Evolutionary conservation across 129 eudicot species (phyloP), one percentile per base, ranked within the genome.

Genomic region (Chrysanthemum makinoi): DNA sequence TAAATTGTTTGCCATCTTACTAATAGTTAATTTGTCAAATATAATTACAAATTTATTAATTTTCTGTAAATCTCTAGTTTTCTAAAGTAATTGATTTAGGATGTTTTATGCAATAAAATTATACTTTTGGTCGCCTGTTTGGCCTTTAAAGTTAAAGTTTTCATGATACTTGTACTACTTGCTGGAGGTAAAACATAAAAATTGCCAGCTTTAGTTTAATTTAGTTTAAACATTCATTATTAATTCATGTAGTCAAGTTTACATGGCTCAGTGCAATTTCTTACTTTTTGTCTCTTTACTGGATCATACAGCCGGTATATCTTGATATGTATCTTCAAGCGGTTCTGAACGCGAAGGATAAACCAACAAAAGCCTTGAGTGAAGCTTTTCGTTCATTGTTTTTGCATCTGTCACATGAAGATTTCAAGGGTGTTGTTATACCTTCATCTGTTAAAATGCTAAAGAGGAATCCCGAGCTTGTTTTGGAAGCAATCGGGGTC

Each of bases 401-500:
- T 74, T 66, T 77, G 43, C 77, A 61, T 74, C 72, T 95, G 46
- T 65, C 92, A 6, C 99, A 90, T 77, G 99, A 95, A 79, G 99
- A 95, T 77, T 90, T 90, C 68, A 89, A 80, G 77, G 85, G 24
- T 56, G 54, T 72, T 13, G 79, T 95, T 39, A 78, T 95, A 55
- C 97, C 99, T 19, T 83, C 97, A 62, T 86, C 94, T 65, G 80
- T 95, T 22, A 95, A 90, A 84, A 86, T 95, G 99, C 85, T 95
- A 59, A 95, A 95, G 73, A 86, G 99, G 80, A 95, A 91, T 66
- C 99, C 99, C 1, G 99, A 95, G 86, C 90, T 95, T 60, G 96
- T 91, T 26, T 59, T 95, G 78, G 96, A 91, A 74, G 80, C 96
- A 12, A 77, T 88, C 18, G 93, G 80, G 55, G 81, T 95, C 68